These are phyloP conservation scores for Rhizopogon vesiculosus DNA, from an alignment of 768 basidiomycete species.

Conservation along the genomic window DNA sequence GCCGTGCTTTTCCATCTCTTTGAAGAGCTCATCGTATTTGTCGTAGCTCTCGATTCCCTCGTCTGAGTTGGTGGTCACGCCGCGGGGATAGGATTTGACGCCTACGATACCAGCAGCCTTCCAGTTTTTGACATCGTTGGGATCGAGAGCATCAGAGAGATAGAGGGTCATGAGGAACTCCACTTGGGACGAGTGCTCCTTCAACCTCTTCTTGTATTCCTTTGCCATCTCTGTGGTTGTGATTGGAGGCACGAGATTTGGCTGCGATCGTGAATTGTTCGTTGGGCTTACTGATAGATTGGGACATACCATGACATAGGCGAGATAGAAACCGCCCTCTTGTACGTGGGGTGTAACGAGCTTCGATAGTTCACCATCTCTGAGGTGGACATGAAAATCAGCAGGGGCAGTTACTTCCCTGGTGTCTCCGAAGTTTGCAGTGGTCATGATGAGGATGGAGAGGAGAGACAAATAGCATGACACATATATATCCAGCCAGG, in stretches of 20 bases:
- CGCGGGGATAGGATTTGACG: constrained; percentile 95
- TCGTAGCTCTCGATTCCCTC: constrained; percentile 96
- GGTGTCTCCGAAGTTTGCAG: constrained; percentile 3
- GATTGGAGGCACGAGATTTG: constrained; percentile 89
- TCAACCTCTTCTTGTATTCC: constrained; percentile 71
- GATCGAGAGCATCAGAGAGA: constrained; percentile 86
- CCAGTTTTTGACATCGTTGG: constrained; percentile 87
- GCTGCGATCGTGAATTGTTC: constrained; percentile 42
- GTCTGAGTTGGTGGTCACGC: constrained; percentile 96
- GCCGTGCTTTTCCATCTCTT: constrained; percentile 87
- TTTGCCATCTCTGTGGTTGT: constrained; percentile 77
- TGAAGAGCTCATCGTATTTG: constrained; percentile 88
- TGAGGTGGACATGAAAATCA: constrained; percentile 96
- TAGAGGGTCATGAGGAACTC: constrained; percentile 97
- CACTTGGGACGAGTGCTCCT: constrained; percentile 60
- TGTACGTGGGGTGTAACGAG: constrained; percentile 89
- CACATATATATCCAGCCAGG: no score
- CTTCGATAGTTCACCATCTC: constrained; percentile 77
- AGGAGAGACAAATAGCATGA: constrained; percentile 18
- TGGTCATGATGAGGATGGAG: constrained; percentile 19
- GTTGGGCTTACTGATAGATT: constrained; percentile 5
- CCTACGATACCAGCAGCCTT: constrained; percentile 78
- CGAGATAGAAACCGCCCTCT: constrained; percentile 84
- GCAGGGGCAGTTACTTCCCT: constrained; percentile 51
- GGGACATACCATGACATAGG: constrained; percentile 88